phyloP scores from a whole-genome alignment of 176 grass and related monocot genomes.

The Ananas comosus region DNA sequence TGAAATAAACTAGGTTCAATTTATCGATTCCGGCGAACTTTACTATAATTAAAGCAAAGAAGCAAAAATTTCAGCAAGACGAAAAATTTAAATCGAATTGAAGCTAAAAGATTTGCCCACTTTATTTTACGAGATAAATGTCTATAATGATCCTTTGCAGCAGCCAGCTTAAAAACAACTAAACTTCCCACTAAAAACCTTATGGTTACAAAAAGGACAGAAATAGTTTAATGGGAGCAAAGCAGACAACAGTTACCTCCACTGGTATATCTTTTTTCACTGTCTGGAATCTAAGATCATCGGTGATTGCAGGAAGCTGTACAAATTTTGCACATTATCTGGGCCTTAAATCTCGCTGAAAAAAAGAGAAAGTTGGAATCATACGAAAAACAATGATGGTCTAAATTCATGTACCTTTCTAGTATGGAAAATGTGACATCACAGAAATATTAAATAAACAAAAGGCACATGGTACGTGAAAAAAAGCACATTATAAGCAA shows the following conservation, averaged over 20 bases:
- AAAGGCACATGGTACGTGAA: no score
- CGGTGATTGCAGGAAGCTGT: not conserved
- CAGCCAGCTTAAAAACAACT: not conserved
- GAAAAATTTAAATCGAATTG: no score
- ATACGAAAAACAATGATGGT: not conserved
- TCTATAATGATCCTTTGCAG: not conserved
- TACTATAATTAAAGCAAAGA: no score
- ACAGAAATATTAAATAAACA: no score
- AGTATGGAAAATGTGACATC: no score
- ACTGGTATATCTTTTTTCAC: not conserved
- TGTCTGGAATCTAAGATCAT: not conserved
- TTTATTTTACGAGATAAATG: not conserved
- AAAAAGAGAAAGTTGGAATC: not conserved
- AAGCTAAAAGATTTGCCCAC: no score
- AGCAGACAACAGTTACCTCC: not conserved
- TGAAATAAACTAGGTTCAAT: no score
- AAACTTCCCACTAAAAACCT: not conserved
- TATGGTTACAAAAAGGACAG: no score
- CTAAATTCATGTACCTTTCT: not conserved
- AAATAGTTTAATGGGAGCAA: not conserved
- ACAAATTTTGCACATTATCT: not conserved
- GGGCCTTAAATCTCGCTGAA: slow-evolving; percentile 11
- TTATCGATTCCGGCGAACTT: no score
- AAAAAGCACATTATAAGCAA: no score
- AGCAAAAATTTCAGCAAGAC: no score